Percentiles rank a stretch among this genome's conserved stretches.
These are phyloP conservation scores for Ziziphus jujuba DNA, from an alignment of 306 rosid species.

Conservation along the genomic window DNA sequence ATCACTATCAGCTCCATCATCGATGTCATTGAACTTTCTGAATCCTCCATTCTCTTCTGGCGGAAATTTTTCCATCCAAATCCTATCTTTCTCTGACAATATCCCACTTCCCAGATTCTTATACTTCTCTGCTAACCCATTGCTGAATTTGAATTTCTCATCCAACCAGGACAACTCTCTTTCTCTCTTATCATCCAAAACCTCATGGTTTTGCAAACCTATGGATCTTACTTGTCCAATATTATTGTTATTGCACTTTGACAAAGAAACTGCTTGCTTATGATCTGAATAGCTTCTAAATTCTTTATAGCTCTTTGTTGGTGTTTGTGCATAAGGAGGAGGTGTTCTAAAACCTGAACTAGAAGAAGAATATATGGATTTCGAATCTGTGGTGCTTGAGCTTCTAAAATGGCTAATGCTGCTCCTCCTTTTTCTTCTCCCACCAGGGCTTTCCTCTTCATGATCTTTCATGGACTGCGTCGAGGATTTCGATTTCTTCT, in stretches of 20 bases:
- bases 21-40: conserved; percentile 42
- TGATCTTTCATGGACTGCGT: conserved; percentile 68
- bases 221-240: conserved; percentile 35
- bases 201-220: conserved; percentile 26
- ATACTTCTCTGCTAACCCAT: conserved; percentile 46
- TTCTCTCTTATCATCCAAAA: conserved; percentile 47
- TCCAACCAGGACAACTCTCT: conserved; percentile 41
- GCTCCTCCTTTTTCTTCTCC: conserved; percentile 71
- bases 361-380: conserved; percentile 61
- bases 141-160: conserved; percentile 31
- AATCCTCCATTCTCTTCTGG: conserved; percentile 29
- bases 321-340: conserved; percentile 62
- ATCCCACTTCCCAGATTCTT: conserved; percentile 30
- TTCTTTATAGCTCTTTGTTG: conserved; percentile 73
- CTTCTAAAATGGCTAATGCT: conserved; percentile 92
- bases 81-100: conserved; percentile 36
- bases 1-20: conserved; percentile 88
- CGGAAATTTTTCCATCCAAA: conserved; percentile 26
- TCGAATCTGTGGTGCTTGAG: conserved; percentile 54
- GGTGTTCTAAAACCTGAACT: conserved; percentile 83
- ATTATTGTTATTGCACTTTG: conserved; percentile 32
- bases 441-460: conserved; percentile 69
- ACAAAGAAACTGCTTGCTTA: conserved; percentile 41
- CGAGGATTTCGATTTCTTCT: conserved; percentile 78
- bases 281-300: conserved; percentile 59